phyloP scores from a whole-genome alignment of 2,329 filamentous ascomycete species.

The Sporothrix schenckii region DNA sequence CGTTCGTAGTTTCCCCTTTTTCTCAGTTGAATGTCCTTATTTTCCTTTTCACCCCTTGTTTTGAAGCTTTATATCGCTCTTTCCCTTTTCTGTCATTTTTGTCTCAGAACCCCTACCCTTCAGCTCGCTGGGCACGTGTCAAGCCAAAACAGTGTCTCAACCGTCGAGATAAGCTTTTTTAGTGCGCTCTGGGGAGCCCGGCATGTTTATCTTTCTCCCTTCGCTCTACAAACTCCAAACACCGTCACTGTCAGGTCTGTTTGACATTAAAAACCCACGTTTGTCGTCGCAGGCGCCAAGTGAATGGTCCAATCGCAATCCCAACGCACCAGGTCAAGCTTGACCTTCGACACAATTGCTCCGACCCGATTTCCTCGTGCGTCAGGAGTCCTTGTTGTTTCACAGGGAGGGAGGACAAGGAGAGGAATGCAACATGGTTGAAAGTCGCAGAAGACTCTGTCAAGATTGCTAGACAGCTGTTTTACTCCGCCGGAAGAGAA shows the following conservation, averaged over 20 bases:
- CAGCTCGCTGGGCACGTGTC: conserved; percentile 26
- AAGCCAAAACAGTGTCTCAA: conserved; percentile 26
- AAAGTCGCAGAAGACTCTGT: neutral
- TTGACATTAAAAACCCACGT: neutral
- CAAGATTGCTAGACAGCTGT: neutral
- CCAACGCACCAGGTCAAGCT: neutral
- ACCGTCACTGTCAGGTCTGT: neutral
- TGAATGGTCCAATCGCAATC: conserved; percentile 15
- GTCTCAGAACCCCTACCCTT: conserved; percentile 7
- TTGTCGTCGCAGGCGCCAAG: neutral
- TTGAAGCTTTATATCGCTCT: conserved; percentile 4
- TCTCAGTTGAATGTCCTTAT: neutral
- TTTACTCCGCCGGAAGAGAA: conserved; percentile 21
- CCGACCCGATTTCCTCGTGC: neutral
- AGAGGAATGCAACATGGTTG: neutral
- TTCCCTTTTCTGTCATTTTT: conserved; percentile 19
- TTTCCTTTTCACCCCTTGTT: neutral
- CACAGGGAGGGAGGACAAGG: neutral
- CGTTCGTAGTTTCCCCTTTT: neutral
- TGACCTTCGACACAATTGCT: neutral
- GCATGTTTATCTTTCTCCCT: neutral
- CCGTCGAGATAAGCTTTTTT: conserved; percentile 24
- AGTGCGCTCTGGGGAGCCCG: conserved; percentile 11
- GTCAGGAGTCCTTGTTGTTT: neutral
- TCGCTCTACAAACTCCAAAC: neutral